phyloP scores from a whole-genome alignment of 371 early-diverging fungal species.

The Coemansia sp. region DNA sequence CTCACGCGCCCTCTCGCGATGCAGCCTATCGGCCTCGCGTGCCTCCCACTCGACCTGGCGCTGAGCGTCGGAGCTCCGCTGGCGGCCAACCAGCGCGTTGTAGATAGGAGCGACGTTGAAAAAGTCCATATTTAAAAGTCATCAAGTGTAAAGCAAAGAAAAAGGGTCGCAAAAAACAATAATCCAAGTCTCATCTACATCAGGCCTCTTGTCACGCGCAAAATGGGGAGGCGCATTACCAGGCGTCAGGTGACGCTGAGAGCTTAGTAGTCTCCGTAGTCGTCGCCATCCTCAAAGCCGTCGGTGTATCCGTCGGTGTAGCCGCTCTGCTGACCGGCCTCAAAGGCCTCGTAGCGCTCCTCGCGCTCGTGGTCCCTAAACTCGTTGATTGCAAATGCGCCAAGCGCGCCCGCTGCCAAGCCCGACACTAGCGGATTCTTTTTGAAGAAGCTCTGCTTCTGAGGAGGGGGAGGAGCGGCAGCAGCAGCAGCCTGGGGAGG shows the following conservation, averaged over 20 bases:
- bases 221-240: too few relatives aligned
- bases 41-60: too few relatives aligned
- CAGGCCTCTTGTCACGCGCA: too few relatives aligned
- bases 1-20: too few relatives aligned
- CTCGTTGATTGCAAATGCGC: constrained; percentile 21
- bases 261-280: constrained; percentile 6
- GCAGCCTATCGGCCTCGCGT: too few relatives aligned
- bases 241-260: too few relatives aligned
- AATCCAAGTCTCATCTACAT: too few relatives aligned
- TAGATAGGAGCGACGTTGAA: too few relatives aligned
- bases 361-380: constrained; percentile 32
- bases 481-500: neutral
- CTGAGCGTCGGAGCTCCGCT: too few relatives aligned
- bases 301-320: constrained; percentile 25
- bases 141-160: neutral
- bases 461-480: neutral
- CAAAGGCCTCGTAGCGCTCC: constrained; percentile 33
- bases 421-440: constrained; percentile 28
- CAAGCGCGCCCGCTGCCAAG: constrained; percentile 34
- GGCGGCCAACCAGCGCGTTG: too few relatives aligned
- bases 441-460: constrained; percentile 32
- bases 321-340: constrained; percentile 21
- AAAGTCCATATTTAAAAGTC: neutral
- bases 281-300: constrained; percentile 28
- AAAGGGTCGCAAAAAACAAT: neutral